Conservation (phyloP, 208 protist species). For the Naegleria fowleri region DNA sequence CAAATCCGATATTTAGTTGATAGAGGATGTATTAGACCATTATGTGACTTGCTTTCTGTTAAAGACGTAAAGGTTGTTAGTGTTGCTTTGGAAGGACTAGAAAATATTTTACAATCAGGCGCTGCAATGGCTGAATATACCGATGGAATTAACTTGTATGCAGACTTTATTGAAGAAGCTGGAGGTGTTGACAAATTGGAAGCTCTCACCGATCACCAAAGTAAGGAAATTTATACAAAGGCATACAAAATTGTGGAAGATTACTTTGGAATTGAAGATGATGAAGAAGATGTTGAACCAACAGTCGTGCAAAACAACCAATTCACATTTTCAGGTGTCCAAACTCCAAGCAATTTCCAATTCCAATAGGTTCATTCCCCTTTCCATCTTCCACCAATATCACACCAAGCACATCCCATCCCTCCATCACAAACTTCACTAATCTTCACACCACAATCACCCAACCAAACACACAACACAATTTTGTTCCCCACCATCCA, state of each 20-base stretch:
- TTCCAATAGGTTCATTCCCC: too few relatives aligned
- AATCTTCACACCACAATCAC: too few relatives aligned
- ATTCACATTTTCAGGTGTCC: background rate
- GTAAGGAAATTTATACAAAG: constrained; percentile 88
- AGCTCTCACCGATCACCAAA: constrained; percentile 79
- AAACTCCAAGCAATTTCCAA: background rate
- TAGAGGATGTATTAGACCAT: constrained; percentile 71
- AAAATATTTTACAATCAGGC: constrained; percentile 77
- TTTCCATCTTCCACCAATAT: too few relatives aligned
- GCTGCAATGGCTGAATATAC: background rate
- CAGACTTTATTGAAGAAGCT: constrained; percentile 73
- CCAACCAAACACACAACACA: too few relatives aligned
- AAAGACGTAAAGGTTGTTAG: constrained; percentile 81
- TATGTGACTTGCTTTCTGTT: constrained; percentile 80
- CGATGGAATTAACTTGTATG: constrained; percentile 53
- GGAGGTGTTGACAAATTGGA: constrained; percentile 88
- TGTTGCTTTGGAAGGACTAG: constrained; percentile 90
- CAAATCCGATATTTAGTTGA: constrained; percentile 79
- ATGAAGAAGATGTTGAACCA: background rate
- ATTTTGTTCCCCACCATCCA: too few relatives aligned
- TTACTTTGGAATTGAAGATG: constrained; percentile 63
- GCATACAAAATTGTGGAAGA: constrained; percentile 78
- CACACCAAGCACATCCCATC: too few relatives aligned
- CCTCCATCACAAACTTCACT: too few relatives aligned
- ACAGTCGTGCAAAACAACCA: background rate